Conservation (phyloP, 1,284 basidiomycete species). For the Melampsora americana region DNA sequence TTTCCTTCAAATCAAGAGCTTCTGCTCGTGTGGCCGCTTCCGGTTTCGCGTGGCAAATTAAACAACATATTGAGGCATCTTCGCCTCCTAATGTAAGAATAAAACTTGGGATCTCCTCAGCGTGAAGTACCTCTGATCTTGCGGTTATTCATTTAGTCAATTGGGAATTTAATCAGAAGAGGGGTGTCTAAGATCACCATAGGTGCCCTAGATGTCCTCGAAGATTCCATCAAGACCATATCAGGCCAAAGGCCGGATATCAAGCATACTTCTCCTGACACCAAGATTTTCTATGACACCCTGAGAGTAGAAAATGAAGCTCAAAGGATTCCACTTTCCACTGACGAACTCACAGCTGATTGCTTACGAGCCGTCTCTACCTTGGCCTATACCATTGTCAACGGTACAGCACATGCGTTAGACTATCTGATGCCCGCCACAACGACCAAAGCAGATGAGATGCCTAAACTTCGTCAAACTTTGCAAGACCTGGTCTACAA, state of each 20-base stretch:
- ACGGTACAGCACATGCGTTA: constrained; percentile 37
- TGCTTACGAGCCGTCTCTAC: constrained; percentile 38
- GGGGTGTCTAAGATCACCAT: constrained; percentile 31
- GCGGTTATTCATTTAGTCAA: background rate
- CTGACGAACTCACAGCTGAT: constrained; percentile 39
- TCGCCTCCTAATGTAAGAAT: constrained; percentile 9
- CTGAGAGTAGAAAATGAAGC: constrained; percentile 1
- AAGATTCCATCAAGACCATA: constrained; percentile 38
- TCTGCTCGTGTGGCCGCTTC: constrained; percentile 32
- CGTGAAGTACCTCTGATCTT: background rate
- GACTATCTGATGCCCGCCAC: constrained; percentile 25
- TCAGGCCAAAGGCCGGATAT: constrained; percentile 21
- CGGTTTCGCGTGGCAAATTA: constrained; percentile 42
- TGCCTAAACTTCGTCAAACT: background rate
- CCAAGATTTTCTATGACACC: constrained; percentile 17
- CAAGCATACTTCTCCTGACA: constrained; percentile 7
- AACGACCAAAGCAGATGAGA: background rate
- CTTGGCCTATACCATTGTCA: constrained; percentile 32
- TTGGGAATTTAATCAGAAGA: constrained; percentile 13
- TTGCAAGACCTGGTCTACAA: constrained; percentile 10
- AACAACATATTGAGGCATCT: constrained; percentile 33
- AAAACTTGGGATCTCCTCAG: background rate
- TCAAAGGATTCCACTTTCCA: background rate
- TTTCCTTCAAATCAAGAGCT: constrained; percentile 30
- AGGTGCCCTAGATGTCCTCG: constrained; percentile 34